phyloP scores from a whole-genome alignment of 2,329 filamentous ascomycete genomes.

The Pseudogymnoascus sp. region DNA sequence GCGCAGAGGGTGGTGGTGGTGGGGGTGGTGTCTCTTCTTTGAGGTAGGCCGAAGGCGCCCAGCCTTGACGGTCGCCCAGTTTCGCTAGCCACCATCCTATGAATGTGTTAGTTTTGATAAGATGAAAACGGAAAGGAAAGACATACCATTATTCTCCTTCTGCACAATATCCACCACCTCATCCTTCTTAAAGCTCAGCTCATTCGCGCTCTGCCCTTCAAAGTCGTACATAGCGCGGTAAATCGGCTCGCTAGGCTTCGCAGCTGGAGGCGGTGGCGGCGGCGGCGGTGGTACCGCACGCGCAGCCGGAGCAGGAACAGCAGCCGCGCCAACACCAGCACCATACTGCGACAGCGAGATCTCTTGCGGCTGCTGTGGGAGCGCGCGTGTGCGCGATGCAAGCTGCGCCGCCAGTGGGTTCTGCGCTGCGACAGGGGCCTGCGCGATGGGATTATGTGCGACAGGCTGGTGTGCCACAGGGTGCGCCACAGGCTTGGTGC shows the following conservation, averaged over 20 bases:
- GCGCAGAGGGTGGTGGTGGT: slow-evolving; percentile 52
- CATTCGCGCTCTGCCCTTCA: slow-evolving; percentile 72
- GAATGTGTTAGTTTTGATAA: slow-evolving; percentile 28
- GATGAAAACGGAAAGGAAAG: neutral
- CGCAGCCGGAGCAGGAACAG: slow-evolving; percentile 26
- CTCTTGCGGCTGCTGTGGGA: neutral
- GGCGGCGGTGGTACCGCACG: slow-evolving; percentile 54
- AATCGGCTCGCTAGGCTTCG: slow-evolving; percentile 60
- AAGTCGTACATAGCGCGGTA: slow-evolving; percentile 94
- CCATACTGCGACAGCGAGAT: slow-evolving; percentile 32
- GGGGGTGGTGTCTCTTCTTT: slow-evolving; percentile 69
- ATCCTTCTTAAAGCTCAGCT: slow-evolving; percentile 71
- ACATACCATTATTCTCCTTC: slow-evolving; percentile 88
- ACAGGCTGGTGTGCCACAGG: slow-evolving; percentile 11
- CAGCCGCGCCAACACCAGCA: slow-evolving; percentile 28
- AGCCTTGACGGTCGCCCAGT: slow-evolving; percentile 66
- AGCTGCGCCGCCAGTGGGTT: slow-evolving; percentile 27
- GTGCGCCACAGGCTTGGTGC: slow-evolving; percentile 27
- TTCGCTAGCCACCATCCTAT: slow-evolving; percentile 95
- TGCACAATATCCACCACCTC: slow-evolving; percentile 85
- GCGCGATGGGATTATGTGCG: slow-evolving; percentile 1
- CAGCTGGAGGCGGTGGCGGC: slow-evolving; percentile 58
- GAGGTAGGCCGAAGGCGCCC: slow-evolving; percentile 90
- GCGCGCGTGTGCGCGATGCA: neutral
- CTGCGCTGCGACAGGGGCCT: slow-evolving; percentile 19